Conservation (phyloP, 2,329 filamentous ascomycete species). For the Sclerotinia subarctica region DNA sequence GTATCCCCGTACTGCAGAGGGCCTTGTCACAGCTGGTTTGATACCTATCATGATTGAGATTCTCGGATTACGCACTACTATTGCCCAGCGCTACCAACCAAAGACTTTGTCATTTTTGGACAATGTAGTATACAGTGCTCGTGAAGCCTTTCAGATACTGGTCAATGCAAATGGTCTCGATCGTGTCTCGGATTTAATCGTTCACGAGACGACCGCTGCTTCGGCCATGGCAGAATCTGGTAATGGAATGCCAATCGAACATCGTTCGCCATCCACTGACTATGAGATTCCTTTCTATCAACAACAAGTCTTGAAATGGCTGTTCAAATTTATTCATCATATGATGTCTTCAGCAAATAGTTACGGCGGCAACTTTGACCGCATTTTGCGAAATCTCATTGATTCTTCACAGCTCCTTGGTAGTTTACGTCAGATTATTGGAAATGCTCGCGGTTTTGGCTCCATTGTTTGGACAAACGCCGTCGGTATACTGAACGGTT, state of each 20-base stretch:
- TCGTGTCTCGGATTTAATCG: constrained; percentile 81
- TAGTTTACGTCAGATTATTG: constrained; percentile 77
- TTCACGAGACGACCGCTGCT: constrained; percentile 71
- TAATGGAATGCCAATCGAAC: constrained; percentile 68
- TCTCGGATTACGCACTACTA: constrained; percentile 74
- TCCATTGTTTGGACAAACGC: constrained; percentile 95
- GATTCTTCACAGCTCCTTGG: constrained; percentile 83
- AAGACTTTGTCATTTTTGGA: constrained; percentile 86
- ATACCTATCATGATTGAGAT: constrained; percentile 89
- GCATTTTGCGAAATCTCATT: constrained; percentile 85
- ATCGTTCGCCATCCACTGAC: constrained; percentile 80
- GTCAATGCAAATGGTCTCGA: constrained; percentile 82
- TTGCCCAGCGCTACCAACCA: constrained; percentile 79
- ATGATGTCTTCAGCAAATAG: constrained; percentile 77
- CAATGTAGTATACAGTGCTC: constrained; percentile 78
- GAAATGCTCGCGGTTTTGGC: constrained; percentile 75
- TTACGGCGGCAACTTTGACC: constrained; percentile 77
- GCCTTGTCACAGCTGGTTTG: constrained; percentile 84
- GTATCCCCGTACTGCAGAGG: constrained; percentile 70
- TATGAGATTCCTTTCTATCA: constrained; percentile 92
- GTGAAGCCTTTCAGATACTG: constrained; percentile 79
- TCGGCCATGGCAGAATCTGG: constrained; percentile 63
- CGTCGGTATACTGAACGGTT: constrained; percentile 87
- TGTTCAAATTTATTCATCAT: constrained; percentile 95
- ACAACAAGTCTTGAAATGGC: constrained; percentile 87